Evolutionary conservation across 2,329 filamentous ascomycete genomes (phyloP), one percentile per base, ranked within the genome.

Genomic region (Zymoseptoria crescenta): DNA sequence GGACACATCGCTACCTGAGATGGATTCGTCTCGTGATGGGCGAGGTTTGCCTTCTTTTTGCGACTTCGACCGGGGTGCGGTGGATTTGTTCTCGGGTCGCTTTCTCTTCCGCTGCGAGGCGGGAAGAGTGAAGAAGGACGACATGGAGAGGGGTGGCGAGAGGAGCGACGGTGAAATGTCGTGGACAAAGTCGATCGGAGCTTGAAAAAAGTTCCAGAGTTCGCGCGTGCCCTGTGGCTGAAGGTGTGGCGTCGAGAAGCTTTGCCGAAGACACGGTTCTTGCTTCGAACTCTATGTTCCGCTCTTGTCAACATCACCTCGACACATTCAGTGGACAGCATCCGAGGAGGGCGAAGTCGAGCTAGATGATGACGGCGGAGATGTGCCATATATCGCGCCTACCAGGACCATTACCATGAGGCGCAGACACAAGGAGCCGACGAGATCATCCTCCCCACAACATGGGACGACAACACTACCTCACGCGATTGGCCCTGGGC

Each of bases 91-190:
- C 54, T 76, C 70, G 45, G 72, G 59, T 59, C 92, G 83, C 81
- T 97, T 97, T 69, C 94, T 83, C 82, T 97, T 97, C 78, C 89
- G 90, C 71, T 93, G 88, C 55, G 88, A 87, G 49, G 88, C 88
- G 5, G 94, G 91, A 48, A 87, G 80, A 55, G 92, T 96, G 77
- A 99, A 99, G 77, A 97, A 99, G 48, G 92, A 96, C 70, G 93
- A 96, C 92, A 96, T 95, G 49, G 56, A 41, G 35, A 19, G 19
- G 27, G 29, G 29, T 51, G 19, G 56, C 13, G 35, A 16, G 5
- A 6, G 16, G 35, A 16, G 35, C 13, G 35, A 41, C 35, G 13
- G 35, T 16, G 35, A 41, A 5, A 16, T 45, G 35, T 16, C 59
- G 35, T 59, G 55, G 28, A 19, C 19, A 54, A 16, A 28, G 52